Conservation (phyloP, 257 asterid genomes). For the Datura wrightii region DNA sequence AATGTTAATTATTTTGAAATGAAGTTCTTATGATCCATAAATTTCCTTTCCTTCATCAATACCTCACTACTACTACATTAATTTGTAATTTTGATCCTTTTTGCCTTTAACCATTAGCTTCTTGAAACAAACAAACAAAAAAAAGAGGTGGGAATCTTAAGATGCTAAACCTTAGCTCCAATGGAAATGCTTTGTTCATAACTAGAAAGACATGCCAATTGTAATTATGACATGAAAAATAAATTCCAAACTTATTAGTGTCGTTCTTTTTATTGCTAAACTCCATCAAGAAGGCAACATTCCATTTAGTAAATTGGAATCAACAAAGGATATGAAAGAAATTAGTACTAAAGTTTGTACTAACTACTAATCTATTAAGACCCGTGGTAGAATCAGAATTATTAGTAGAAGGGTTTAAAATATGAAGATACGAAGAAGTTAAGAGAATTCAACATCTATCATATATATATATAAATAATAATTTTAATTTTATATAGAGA, state of each 20-base stretch:
- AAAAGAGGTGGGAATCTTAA: background rate
- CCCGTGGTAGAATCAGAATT: too few species aligned
- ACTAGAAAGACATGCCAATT: background rate
- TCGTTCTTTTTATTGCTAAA: background rate
- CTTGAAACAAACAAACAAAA: background rate
- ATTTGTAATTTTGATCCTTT: background rate
- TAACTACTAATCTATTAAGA: background rate
- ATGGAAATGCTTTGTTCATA: background rate
- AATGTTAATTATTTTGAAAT: too few species aligned
- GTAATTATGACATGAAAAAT: background rate
- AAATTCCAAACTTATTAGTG: background rate
- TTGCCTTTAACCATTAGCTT: background rate
- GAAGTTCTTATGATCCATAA: too few species aligned
- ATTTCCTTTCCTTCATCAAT: too few species aligned
- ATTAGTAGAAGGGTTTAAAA: too few species aligned
- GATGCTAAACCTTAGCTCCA: background rate
- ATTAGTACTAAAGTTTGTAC: background rate
- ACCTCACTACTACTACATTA: too few species aligned
- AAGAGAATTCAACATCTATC: too few species aligned
- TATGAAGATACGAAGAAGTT: too few species aligned
- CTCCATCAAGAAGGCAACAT: background rate
- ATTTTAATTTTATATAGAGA: too few species aligned
- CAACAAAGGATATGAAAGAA: too few species aligned
- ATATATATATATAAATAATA: too few species aligned
- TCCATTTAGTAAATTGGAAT: background rate